phyloP scores from a whole-genome alignment of 306 rosid species.

The Psophocarpus tetragonolobus region DNA sequence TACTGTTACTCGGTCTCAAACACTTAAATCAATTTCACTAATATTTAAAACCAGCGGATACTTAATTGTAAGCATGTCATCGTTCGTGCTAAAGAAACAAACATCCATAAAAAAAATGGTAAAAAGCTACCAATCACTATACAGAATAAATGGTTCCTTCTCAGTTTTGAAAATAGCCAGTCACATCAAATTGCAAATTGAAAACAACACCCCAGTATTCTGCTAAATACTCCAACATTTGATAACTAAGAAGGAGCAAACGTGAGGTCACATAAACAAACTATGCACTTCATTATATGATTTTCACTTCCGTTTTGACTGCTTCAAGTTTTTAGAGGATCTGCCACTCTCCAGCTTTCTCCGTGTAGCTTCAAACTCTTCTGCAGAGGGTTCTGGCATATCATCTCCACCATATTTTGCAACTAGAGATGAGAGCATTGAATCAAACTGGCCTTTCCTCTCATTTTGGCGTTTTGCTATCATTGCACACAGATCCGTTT shows the following conservation, averaged over 20 bases:
- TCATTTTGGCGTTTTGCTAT: conserved; percentile 62
- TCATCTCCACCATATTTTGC: conserved; percentile 72
- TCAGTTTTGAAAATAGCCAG: conserved; percentile 18
- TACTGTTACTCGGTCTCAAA: neutral
- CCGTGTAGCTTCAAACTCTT: conserved; percentile 79
- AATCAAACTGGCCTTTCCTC: conserved; percentile 70
- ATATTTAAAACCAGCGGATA: neutral
- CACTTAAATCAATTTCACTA: neutral
- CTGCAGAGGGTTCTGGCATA: conserved; percentile 74
- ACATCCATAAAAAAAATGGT: neutral
- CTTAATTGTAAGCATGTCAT: neutral
- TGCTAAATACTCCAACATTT: neutral
- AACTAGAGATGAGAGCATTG: conserved; percentile 73
- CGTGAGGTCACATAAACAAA: conserved; percentile 1
- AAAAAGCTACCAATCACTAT: conserved; percentile 7
- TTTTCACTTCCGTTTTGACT: conserved; percentile 60
- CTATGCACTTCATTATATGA: neutral
- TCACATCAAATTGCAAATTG: conserved; percentile 6
- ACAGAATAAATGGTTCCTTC: neutral
- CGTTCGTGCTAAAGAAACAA: neutral
- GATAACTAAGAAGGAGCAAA: conserved; percentile 12
- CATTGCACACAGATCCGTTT: conserved; percentile 58
- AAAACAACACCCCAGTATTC: conserved; percentile 17
- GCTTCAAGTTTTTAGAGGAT: conserved; percentile 61
- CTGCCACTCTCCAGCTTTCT: conserved; percentile 66